Evolutionary conservation across 805 yeast species (phyloP), one percentile per base, ranked within the genome.

Genomic region (Yamadazyma philogaea): DNA sequence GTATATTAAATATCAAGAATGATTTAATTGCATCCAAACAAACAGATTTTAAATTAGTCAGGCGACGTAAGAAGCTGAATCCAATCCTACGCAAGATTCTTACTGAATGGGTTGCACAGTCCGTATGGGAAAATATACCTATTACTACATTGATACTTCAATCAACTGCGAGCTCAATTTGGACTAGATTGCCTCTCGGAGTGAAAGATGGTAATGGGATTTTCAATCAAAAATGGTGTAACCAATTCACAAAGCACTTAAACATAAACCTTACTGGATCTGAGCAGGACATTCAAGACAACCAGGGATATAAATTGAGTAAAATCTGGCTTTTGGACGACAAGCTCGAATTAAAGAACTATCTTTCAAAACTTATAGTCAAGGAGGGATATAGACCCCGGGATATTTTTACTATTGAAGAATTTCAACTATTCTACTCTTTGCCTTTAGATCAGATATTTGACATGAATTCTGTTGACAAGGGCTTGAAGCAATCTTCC

Each of bases 61-160:
- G 81, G 41, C 60, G 84, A 40, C 59, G 84, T 27, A 78, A 77
- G 43, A 77, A 78, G n/a, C 59, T 72, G 37, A 78, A 78, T 49
- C 74, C 77, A 8, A 55, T 81, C 18, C 66, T 81, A 11, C 60
- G 85, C 28, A 71, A 73, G 35, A 79, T 81, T n/a, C 57, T 81
- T 33, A 74, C 79, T n/a, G 86, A 81, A 55, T 81, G 86, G 86
- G 77, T 81, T 31, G 72, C 81, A 0, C 86, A 81, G 54, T 77
- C 81, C 18, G 73, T 74, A 2, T 81, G 87, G 86, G 82, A 78
- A 53, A 76, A 74, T 37, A 77, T 80, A 27, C 85, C 86, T 2
- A 73, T 81, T 2, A 77, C 84, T 1, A 74, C 82, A 0, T 84
- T 84, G 1, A 78, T 80, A 14, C 68, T 81, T 30, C 82, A 79